These are phyloP conservation scores for Paramecium pentaurelia DNA, from an alignment of 73 alveolate species.

Conservation along the genomic window DNA sequence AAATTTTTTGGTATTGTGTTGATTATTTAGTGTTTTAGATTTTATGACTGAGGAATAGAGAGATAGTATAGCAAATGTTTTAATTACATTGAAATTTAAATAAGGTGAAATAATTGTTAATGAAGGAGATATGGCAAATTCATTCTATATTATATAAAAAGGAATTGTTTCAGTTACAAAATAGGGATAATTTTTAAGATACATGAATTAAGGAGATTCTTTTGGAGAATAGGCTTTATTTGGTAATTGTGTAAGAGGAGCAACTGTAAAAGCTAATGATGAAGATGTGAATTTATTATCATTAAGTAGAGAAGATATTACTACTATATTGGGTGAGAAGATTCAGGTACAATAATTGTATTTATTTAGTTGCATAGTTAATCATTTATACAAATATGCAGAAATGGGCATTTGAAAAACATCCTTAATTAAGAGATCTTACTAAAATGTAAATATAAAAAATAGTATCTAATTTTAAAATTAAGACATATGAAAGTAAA, in stretches of 20 bases:
- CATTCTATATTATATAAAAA: conserved; percentile 56
- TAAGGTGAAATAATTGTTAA: conserved; percentile 58
- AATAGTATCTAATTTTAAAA: conserved; percentile 43
- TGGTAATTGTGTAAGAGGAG: conserved; percentile 67
- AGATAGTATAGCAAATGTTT: conserved; percentile 57
- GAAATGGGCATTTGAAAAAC: conserved; percentile 66
- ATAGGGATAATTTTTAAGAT: conserved; percentile 55
- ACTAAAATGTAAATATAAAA: conserved; percentile 50
- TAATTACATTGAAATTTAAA: conserved; percentile 53
- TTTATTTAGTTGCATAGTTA: conserved; percentile 1
- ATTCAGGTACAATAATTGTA: conserved; percentile 41
- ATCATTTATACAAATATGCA: conserved; percentile 62
- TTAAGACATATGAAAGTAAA: conserved; percentile 39
- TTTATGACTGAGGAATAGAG: conserved; percentile 57
- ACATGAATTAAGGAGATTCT: conserved; percentile 63
- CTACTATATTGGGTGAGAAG: conserved; percentile 59
- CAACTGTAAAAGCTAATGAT: conserved; percentile 61
- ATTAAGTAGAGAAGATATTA: conserved; percentile 53
- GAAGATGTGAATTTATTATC: conserved; percentile 53
- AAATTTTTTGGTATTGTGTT: conserved; percentile 50
- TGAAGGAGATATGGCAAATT: conserved; percentile 69
- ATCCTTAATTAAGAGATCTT: conserved; percentile 37
- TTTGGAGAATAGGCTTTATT: conserved; percentile 68
- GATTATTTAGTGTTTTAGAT: not conserved
- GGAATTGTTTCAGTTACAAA: conserved; percentile 59